Evolutionary conservation across 1,284 basidiomycete genomes (phyloP).

Genomic region (Cryptococcus jaspeensis): DNA sequence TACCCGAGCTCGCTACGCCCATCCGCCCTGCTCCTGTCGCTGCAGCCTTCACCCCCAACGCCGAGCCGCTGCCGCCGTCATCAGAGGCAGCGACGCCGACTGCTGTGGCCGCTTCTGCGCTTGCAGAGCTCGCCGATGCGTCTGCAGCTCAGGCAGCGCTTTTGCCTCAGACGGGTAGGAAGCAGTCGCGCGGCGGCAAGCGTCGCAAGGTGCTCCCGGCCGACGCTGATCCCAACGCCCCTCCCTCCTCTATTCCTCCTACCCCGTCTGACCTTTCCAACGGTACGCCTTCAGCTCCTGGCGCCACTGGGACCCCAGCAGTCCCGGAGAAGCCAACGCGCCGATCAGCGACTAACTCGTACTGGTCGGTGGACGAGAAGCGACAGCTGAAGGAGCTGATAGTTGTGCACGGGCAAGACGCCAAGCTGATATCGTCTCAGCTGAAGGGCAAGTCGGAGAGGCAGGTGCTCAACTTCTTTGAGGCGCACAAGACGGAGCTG

Average conservation of each 20-base stretch:
- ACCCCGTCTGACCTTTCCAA: background rate
- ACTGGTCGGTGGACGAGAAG: slow-evolving; percentile 58
- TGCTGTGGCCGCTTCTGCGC: background rate
- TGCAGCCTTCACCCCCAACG: background rate
- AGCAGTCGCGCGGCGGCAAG: slow-evolving; percentile 14
- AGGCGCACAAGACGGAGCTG: slow-evolving; percentile 55
- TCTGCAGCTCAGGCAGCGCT: slow-evolving; percentile 1
- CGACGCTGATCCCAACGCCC: background rate
- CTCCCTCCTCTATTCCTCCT: background rate
- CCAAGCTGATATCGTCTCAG: slow-evolving; percentile 68
- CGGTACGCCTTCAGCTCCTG: background rate
- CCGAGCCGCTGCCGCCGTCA: slow-evolving; percentile 6
- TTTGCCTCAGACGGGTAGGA: slow-evolving; percentile 4
- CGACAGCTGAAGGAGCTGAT: slow-evolving; percentile 64
- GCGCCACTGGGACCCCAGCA: background rate
- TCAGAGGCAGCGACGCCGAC: slow-evolving; percentile 1
- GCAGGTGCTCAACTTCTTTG: slow-evolving; percentile 71
- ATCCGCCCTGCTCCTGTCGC: background rate
- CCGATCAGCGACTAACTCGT: slow-evolving; percentile 45
- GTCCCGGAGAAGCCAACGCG: slow-evolving; percentile 20
- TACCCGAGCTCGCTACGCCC: slow-evolving; percentile 9
- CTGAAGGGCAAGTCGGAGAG: slow-evolving; percentile 76
- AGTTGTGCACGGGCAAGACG: slow-evolving; percentile 68
- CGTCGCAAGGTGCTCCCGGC: slow-evolving; percentile 18
- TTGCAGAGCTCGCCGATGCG: background rate